Base-by-base conservation (phyloP, 345 rosid species). In the Citrus sp. region DNA sequence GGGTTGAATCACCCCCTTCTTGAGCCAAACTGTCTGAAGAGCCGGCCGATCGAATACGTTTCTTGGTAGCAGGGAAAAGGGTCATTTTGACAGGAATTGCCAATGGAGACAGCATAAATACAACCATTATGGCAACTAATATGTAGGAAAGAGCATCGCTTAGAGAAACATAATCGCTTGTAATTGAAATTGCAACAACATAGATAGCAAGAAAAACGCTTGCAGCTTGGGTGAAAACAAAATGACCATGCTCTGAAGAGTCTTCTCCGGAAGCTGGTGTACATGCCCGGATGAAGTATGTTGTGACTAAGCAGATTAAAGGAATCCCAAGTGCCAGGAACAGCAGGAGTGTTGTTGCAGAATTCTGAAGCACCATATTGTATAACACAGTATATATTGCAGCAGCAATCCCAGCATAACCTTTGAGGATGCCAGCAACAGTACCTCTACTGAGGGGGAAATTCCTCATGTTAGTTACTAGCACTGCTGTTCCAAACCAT, bases 31-130 rank as follows among this genome's bases (percentile, higher is more conserved):
- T 78, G 60, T 92, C 94, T 6, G 95, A 89, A 67, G 97, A 90
- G 75, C 88, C 87, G 49, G 78, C 71, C 27, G 73, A 84, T 25
- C 93, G 85, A 34, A 84, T 79, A 58, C 27, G 42, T 68, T 75
- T 90, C 88, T 77, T 88, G 59, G 80, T 68, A 27, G 86, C 79
- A 66, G 94, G 98, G 79, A 89, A 90, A 70, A 97, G 84, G 14
- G 99, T 94, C 99, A 97, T 94, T 88, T 93, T 97, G 84, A 94
- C 46, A 27, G 99, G 99, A 82, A 94, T 84, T 27, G 87, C 98
- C 62, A 97, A 95, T 78, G 98, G 98, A 34, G 98, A 79, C 80
- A 87, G 28, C 87, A 94, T 59, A 67, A 94, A 28, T 19, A 90
- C 40, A 35, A 90, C 88, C 94, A 90, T 89, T 51, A 91, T 35